Evolutionary conservation across 129 eudicot genomes (phyloP), one percentile per base, ranked within the genome.

Genomic region (Flaveria bidentis): DNA sequence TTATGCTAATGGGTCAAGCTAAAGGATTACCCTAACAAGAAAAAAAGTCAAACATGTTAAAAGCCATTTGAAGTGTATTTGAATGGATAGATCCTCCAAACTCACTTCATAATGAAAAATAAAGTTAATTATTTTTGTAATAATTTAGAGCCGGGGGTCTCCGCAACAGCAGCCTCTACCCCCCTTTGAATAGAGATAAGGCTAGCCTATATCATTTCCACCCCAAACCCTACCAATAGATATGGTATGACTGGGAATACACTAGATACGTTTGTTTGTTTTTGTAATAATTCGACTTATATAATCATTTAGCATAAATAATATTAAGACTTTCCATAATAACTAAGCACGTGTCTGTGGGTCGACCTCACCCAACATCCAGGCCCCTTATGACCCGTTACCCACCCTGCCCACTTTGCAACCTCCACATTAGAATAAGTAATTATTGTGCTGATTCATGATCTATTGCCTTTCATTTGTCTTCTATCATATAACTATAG

Each of bases 401-500:
- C 45, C 58, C 61, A 70, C 12, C 61, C 20, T 1, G 45, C 44
- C 20, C 9, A 62, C 30, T 62, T 14, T 0, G 11, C 68, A 28
- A 62, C 44, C 68, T 62, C 68, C 28, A 15, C 68, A 62, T 62
- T 62, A 28, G 22, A 28, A 14, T 20, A 76, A 18, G 18, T 66
- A 5, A 30, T 20, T 50, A 75, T 17, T 33, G 20, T 18, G 8
- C 63, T 63, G 8, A 75, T 63, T 46, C 26, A 68, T 42, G 25
- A 56, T 25, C 61, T 44, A 26, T 70, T 60, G 39, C 23, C 26
- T 44, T 69, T 57, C 42, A n/a, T 44, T 69, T 60, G 10, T 28
- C 68, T 26, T 62, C 28, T 62, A 53, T 5, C 47, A 13, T 50
- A 51, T 63, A 58, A 61, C 23, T 25, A 61, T 28, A 47, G 13